Conservation (phyloP, 140 eudicot genomes). For the Anethum foeniculum region DNA sequence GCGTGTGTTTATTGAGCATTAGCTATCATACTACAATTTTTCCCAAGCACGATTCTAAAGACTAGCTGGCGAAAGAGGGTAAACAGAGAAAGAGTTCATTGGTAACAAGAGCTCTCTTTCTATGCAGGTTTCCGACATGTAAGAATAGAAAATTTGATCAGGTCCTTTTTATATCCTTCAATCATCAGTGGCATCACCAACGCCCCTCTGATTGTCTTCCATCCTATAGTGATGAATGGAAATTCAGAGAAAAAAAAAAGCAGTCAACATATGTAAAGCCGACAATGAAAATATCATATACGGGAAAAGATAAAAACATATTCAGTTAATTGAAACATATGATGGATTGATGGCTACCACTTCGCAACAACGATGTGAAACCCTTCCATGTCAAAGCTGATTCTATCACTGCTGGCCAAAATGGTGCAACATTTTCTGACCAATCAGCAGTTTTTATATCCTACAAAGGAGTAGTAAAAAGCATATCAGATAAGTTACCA, state of each 20-base stretch:
- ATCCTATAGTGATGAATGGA: constrained; percentile 37
- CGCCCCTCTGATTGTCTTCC: constrained; percentile 88
- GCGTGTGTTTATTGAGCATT: neutral
- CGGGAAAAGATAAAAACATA: neutral
- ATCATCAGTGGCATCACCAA: constrained; percentile 86
- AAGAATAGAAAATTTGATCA: constrained; percentile 65
- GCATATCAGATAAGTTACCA: neutral
- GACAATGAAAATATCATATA: neutral
- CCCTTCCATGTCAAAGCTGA: constrained; percentile 67
- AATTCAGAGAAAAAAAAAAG: neutral
- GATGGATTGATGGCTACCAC: constrained; percentile 27
- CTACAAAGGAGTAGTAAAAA: constrained; percentile 12
- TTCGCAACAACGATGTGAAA: constrained; percentile 43
- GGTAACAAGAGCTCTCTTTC: neutral
- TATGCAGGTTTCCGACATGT: constrained; percentile 48
- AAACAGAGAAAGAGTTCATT: neutral
- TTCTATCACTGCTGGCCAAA: constrained; percentile 86
- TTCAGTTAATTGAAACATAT: neutral
- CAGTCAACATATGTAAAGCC: neutral
- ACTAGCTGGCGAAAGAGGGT: neutral
- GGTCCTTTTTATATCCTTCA: constrained; percentile 69
- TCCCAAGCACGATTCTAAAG: neutral
- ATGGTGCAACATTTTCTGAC: constrained; percentile 77
- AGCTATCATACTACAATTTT: neutral
- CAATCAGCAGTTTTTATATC: constrained; percentile 83